These are phyloP conservation scores for Acanthamoeba castellanii DNA, from an alignment of 208 protist species.

Conservation along the genomic window DNA sequence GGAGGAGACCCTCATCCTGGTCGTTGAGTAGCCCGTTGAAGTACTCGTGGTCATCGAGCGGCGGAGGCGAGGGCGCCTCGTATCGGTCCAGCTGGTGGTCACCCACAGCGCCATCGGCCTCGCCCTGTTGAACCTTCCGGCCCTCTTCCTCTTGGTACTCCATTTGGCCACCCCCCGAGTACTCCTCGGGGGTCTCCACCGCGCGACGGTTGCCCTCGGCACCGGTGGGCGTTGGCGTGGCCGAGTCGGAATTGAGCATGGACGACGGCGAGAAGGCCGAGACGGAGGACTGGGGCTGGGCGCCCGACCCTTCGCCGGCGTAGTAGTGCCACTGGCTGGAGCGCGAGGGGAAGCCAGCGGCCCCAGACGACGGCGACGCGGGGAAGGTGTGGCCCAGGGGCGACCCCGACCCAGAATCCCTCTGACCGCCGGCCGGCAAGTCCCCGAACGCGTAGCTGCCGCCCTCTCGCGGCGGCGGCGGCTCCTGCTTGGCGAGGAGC, in stretches of 20 bases:
- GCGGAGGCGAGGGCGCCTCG: not conserved
- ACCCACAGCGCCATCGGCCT: not conserved
- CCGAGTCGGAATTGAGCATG: not conserved
- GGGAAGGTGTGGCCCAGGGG: not conserved
- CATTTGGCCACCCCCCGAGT: not conserved
- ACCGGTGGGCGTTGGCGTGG: too few relatives aligned
- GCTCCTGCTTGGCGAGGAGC: not conserved
- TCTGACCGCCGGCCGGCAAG: too few relatives aligned
- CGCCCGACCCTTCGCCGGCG: too few relatives aligned
- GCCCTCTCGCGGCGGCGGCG: not conserved
- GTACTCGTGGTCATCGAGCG: not conserved
- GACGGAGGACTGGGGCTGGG: not conserved
- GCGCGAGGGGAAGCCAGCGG: not conserved
- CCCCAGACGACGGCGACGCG: not conserved
- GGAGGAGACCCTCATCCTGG: not conserved
- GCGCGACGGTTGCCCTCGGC: not conserved
- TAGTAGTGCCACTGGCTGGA: not conserved
- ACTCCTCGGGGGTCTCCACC: not conserved
- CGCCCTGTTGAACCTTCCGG: too few relatives aligned
- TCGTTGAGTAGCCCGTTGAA: constrained; percentile 3
- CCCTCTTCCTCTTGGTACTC: not conserved
- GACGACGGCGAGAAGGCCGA: not conserved
- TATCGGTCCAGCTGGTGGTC: not conserved
- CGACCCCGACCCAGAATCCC: not conserved
- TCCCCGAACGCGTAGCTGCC: too few relatives aligned